These are phyloP conservation scores for Trypanosoma scelopori DNA, from an alignment of 208 protist genomes.

Conservation along the genomic window DNA sequence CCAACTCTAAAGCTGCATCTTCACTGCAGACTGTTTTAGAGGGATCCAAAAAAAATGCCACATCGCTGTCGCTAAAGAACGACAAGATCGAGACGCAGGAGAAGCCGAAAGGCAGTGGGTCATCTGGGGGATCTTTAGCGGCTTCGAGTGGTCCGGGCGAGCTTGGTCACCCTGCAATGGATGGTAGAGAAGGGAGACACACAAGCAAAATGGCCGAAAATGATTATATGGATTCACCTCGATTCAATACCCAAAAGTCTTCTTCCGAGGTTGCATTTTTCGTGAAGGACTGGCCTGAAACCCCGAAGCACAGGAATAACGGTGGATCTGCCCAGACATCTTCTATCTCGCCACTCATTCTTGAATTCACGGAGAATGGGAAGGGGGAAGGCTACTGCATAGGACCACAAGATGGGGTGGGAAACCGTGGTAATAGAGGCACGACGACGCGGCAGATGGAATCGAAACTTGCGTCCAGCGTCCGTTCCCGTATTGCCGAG, in stretches of 20 bases:
- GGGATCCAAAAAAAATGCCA: not conserved
- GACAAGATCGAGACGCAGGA: not conserved
- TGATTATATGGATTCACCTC: too few relatives aligned
- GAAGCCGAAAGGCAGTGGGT: not conserved
- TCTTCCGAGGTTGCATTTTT: too few relatives aligned
- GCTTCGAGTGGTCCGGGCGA: not conserved
- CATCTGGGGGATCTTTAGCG: not conserved
- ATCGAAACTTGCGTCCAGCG: constrained; percentile 31
- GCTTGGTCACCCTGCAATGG: too few relatives aligned
- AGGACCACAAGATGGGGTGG: not conserved
- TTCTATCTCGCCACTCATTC: not conserved
- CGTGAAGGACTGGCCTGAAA: not conserved
- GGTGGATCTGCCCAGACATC: not conserved
- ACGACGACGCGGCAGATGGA: not conserved
- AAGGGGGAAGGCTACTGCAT: not conserved
- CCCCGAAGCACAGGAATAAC: not conserved
- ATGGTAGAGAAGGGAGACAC: too few relatives aligned
- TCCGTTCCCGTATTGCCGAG: constrained; percentile 61
- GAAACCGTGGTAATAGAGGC: not conserved
- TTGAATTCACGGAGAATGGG: constrained; percentile 1
- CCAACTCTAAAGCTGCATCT: constrained; percentile 2
- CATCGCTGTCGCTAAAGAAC: not conserved
- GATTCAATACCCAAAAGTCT: too few relatives aligned
- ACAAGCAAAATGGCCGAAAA: too few relatives aligned
- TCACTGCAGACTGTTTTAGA: not conserved